Conservation (phyloP, 2,329 filamentous ascomycete species). For the Fusarium avenaceum region DNA sequence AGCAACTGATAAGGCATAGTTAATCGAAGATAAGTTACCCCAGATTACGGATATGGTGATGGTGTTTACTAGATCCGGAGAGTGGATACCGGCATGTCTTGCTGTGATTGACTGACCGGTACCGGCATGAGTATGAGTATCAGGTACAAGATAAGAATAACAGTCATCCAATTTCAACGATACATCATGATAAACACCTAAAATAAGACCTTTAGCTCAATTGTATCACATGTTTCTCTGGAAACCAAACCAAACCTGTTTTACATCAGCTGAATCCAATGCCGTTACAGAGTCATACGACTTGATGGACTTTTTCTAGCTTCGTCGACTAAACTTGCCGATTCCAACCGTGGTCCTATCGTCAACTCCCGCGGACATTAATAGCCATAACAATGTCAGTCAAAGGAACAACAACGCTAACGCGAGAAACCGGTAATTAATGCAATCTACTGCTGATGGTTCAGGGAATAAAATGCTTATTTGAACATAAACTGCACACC, state of each 20-base stretch:
- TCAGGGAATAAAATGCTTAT: slow-evolving; percentile 1
- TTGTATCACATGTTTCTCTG: neutral
- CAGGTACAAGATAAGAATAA: slow-evolving; percentile 22
- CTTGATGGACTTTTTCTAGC: slow-evolving; percentile 10
- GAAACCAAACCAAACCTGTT: slow-evolving; percentile 1
- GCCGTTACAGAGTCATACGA: slow-evolving; percentile 26
- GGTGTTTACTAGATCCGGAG: slow-evolving; percentile 33
- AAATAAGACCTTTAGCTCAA: neutral
- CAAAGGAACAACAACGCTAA: slow-evolving; percentile 1
- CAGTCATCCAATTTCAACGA: neutral
- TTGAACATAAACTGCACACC: slow-evolving; percentile 16
- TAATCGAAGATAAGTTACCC: slow-evolving; percentile 23
- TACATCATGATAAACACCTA: slow-evolving; percentile 8
- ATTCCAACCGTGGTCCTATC: slow-evolving; percentile 7
- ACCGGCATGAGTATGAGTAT: slow-evolving; percentile 10
- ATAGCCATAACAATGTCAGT: neutral
- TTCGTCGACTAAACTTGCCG: slow-evolving; percentile 25
- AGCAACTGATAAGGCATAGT: slow-evolving; percentile 13
- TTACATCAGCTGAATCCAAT: neutral
- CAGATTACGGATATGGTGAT: slow-evolving; percentile 19
- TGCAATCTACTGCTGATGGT: slow-evolving; percentile 8
- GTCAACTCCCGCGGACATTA: slow-evolving; percentile 13
- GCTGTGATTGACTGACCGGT: slow-evolving; percentile 30
- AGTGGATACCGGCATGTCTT: slow-evolving; percentile 29
- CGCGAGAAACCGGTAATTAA: slow-evolving; percentile 18